Evolutionary conservation across 768 basidiomycete genomes (phyloP).

Genomic region (Leccinum variicolor): DNA sequence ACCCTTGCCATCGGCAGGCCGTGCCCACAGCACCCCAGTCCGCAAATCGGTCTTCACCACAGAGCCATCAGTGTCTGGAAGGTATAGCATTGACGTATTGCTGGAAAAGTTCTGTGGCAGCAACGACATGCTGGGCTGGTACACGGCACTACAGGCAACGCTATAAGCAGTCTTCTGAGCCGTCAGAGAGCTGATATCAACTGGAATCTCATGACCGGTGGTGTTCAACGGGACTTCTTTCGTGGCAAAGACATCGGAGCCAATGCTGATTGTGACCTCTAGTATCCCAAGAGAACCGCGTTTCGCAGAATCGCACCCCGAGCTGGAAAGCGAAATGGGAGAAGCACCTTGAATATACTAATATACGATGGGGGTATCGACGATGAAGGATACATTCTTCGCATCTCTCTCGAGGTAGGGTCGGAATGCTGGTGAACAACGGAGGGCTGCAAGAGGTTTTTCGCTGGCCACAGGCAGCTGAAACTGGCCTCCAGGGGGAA

Average conservation of each 20-base stretch:
- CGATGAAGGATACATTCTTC: slow-evolving; percentile 23
- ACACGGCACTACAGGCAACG: slow-evolving; percentile 35
- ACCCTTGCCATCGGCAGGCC: slow-evolving; percentile 26
- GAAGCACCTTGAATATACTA: slow-evolving; percentile 33
- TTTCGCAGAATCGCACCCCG: background rate
- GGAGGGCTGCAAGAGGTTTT: slow-evolving; percentile 41
- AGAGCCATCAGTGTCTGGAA: slow-evolving; percentile 35
- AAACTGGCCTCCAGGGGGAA: slow-evolving; percentile 47
- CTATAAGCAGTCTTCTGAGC: slow-evolving; percentile 30
- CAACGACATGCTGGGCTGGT: slow-evolving; percentile 8
- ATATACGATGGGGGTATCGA: slow-evolving; percentile 39
- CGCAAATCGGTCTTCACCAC: slow-evolving; percentile 49
- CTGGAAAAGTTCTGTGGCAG: slow-evolving; percentile 30
- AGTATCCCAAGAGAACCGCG: slow-evolving; percentile 9
- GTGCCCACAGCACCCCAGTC: slow-evolving; percentile 42
- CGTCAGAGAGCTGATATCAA: slow-evolving; percentile 30
- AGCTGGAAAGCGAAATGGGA: slow-evolving; percentile 25
- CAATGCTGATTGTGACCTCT: slow-evolving; percentile 32
- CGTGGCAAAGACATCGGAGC: slow-evolving; percentile 17
- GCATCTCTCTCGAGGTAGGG: slow-evolving; percentile 47
- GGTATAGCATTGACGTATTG: slow-evolving; percentile 36
- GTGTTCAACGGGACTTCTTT: slow-evolving; percentile 38
- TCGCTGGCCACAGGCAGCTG: slow-evolving; percentile 32
- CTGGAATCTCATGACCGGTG: slow-evolving; percentile 32
- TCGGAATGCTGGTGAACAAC: slow-evolving; percentile 44